Evolutionary conservation across 768 basidiomycete genomes (phyloP).

Genomic region (Xerocomellus dryophilus): DNA sequence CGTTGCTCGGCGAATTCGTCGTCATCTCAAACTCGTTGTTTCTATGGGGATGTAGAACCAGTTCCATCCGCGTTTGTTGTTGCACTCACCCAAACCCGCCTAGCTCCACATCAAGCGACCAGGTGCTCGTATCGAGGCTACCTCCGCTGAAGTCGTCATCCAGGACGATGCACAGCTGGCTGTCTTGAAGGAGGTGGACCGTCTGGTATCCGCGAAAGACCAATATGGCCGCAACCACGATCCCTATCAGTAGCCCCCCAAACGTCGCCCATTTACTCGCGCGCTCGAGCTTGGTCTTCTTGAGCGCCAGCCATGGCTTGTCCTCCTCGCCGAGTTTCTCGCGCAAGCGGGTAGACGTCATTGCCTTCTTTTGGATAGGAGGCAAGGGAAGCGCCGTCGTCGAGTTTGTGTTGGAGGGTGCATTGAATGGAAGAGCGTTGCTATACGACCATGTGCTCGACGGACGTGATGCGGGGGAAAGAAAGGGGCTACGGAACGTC

Average conservation of each 20-base stretch:
- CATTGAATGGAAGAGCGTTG: constrained; percentile 25
- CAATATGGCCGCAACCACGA: constrained; percentile 40
- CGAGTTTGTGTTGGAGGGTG: constrained; percentile 29
- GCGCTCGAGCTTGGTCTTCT: constrained; percentile 27
- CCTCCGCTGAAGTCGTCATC: constrained; percentile 45
- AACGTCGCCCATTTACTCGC: constrained; percentile 51
- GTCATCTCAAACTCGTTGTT: constrained; percentile 60
- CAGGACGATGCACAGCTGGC: constrained; percentile 43
- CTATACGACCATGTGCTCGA: constrained; percentile 53
- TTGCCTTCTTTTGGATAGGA: constrained; percentile 35
- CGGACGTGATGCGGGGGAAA: constrained; percentile 68
- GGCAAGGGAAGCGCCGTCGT: constrained; percentile 39
- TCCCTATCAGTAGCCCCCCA: constrained; percentile 39
- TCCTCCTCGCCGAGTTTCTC: constrained; percentile 47
- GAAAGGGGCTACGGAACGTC: constrained; percentile 63
- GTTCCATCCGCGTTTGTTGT: neutral
- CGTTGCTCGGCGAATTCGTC: constrained; percentile 38
- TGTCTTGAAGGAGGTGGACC: constrained; percentile 36
- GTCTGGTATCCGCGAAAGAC: constrained; percentile 44
- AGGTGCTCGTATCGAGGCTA: constrained; percentile 42
- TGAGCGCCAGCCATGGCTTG: constrained; percentile 46
- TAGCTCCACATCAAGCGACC: constrained; percentile 50
- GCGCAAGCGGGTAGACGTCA: constrained; percentile 48
- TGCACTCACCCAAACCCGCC: constrained; percentile 47
- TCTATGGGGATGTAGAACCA: constrained; percentile 15